These are phyloP conservation scores for Geranium brycei DNA, from an alignment of 345 rosid genomes.

Conservation along the genomic window DNA sequence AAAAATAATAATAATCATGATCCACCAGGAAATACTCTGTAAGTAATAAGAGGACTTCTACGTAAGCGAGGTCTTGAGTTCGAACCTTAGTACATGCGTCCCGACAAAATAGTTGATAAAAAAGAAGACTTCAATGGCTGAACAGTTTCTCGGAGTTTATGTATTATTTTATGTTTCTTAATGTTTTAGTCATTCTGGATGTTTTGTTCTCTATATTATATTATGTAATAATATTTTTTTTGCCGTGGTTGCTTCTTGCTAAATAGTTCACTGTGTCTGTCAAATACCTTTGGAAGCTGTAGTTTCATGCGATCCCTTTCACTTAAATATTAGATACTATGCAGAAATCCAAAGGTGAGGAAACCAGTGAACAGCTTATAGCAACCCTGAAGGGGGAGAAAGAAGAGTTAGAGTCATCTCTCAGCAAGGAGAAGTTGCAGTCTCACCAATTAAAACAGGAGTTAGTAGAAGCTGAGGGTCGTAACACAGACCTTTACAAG, in stretches of 20 bases:
- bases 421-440: constrained; percentile 61
- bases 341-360: constrained; percentile 47
- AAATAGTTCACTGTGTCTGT: not conserved
- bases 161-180: no score
- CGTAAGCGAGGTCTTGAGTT: no score
- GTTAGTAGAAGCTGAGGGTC: constrained; percentile 54
- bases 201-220: no score
- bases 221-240: no score
- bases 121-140: no score
- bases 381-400: constrained; percentile 57
- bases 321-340: constrained; percentile 4
- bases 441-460: constrained; percentile 69
- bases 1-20: no score
- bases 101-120: no score
- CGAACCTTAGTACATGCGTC: no score
- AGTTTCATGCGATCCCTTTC: not conserved
- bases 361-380: constrained; percentile 29
- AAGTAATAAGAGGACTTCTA: no score
- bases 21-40: no score
- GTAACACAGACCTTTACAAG: constrained; percentile 68
- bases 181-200: no score
- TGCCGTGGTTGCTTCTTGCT: not conserved
- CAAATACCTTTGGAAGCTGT: not conserved
- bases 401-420: constrained; percentile 62
- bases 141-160: no score